phyloP scores from a whole-genome alignment of 1,284 basidiomycete genomes.

The Sporisorium iseilematis-ciliati region DNA sequence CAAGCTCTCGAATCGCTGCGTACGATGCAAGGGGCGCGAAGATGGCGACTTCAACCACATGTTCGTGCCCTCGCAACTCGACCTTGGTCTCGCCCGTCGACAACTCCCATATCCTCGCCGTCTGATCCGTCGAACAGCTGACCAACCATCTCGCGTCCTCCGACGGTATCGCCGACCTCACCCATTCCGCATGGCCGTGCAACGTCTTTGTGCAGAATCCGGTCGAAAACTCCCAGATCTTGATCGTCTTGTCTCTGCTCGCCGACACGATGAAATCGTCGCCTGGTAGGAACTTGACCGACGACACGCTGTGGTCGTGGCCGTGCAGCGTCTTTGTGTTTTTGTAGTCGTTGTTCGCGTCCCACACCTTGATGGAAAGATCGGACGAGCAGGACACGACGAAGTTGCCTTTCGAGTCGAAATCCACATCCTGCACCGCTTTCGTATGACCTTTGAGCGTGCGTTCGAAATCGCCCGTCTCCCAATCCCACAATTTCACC shows the following conservation, averaged over 20 bases:
- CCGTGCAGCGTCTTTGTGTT: conserved; percentile 87
- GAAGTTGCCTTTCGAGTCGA: conserved; percentile 83
- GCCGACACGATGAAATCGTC: conserved; percentile 86
- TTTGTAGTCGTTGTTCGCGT: conserved; percentile 87
- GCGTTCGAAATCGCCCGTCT: conserved; percentile 89
- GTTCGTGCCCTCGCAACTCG: conserved; percentile 87
- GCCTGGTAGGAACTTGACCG: conserved; percentile 84
- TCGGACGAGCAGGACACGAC: conserved; percentile 90
- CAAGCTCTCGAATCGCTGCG: conserved; percentile 81
- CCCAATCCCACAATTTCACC: conserved; percentile 95
- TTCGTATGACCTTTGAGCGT: conserved; percentile 93
- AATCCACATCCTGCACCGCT: conserved; percentile 86
- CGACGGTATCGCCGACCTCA: conserved; percentile 78
- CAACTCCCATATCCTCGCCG: conserved; percentile 83
- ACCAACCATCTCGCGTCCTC: conserved; percentile 81
- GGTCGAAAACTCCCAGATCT: conserved; percentile 85
- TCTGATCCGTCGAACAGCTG: conserved; percentile 88
- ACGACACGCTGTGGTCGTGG: conserved; percentile 90
- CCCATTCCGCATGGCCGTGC: conserved; percentile 78
- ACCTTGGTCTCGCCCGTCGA: conserved; percentile 81
- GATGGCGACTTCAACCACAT: conserved; percentile 84
- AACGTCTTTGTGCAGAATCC: conserved; percentile 72
- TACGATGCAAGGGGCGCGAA: conserved; percentile 84
- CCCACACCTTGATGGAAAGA: conserved; percentile 91
- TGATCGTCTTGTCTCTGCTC: conserved; percentile 86